Conservation (phyloP, 257 asterid genomes). For the Haberlea rhodopensis region DNA sequence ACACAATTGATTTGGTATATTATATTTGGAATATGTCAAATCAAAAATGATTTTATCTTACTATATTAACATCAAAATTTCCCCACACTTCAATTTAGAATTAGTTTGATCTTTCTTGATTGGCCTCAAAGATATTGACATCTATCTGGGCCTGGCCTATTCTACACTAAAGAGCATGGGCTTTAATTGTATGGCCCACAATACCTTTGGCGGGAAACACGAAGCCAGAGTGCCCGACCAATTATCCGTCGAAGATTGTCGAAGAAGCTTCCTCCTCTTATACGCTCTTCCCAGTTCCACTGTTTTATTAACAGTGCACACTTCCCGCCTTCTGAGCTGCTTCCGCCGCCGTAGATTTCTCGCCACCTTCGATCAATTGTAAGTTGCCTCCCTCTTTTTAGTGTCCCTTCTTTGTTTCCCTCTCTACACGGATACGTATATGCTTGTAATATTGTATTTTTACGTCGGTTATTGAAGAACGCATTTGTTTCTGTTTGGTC, state of each 20-base stretch:
- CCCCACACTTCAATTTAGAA: no score
- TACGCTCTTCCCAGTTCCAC: background rate
- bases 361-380: background rate
- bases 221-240: constrained; percentile 24
- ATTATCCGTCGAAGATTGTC: constrained; percentile 33
- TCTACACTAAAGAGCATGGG: background rate
- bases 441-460: constrained; percentile 29
- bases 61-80: no score
- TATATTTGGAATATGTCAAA: no score
- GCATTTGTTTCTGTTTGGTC: background rate
- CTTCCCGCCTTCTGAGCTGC: constrained; percentile 2
- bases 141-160: background rate
- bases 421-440: background rate
- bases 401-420: background rate
- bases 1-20: no score
- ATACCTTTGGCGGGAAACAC: constrained; percentile 62
- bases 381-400: background rate
- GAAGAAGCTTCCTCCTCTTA: constrained; percentile 26
- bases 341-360: background rate
- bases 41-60: no score
- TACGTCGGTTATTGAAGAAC: constrained; percentile 2
- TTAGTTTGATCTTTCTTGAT: no score
- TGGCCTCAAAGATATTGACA: no score
- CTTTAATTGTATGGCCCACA: constrained; percentile 4
- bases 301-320: background rate